A percentile compares a stretch with the other conserved stretches of the same genome.
These are phyloP conservation scores for Lineolata rhizophorae DNA, from an alignment of 495 filamentous ascomycete species.

Conservation along the genomic window DNA sequence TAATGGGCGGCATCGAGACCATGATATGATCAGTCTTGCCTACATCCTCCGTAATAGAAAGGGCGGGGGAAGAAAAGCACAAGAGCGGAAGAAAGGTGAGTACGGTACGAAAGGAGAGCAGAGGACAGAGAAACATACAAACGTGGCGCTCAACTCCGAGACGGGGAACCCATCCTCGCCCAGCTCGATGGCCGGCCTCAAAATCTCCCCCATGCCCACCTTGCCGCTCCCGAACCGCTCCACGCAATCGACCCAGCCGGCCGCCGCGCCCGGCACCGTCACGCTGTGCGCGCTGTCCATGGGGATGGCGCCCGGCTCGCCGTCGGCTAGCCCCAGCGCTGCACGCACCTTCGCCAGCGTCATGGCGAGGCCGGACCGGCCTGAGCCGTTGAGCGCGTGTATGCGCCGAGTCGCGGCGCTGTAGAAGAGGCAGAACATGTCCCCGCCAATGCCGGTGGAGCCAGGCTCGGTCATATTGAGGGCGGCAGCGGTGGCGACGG, in stretches of 20 bases:
- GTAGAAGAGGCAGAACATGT: slow-evolving; percentile 96
- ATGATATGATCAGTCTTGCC: too few species aligned
- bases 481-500: slow-evolving; percentile 73
- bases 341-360: slow-evolving; percentile 47
- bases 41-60: too few species aligned
- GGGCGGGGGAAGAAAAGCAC: too few species aligned
- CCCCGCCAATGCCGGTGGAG: slow-evolving; percentile 90
- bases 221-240: slow-evolving; percentile 82
- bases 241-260: slow-evolving; percentile 86
- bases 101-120: too few species aligned
- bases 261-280: slow-evolving; percentile 75
- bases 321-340: slow-evolving; percentile 44
- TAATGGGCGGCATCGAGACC: too few species aligned
- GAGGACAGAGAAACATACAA: slow-evolving; percentile 36
- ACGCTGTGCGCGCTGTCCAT: slow-evolving; percentile 57
- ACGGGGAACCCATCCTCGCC: slow-evolving; percentile 83
- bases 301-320: slow-evolving; percentile 41
- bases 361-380: slow-evolving; percentile 46
- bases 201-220: slow-evolving; percentile 51
- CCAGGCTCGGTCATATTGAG: slow-evolving; percentile 87
- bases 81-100: too few species aligned
- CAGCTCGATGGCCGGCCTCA: slow-evolving; percentile 65
- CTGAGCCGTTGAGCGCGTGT: slow-evolving; percentile 76
- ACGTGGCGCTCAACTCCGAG: slow-evolving; percentile 48
- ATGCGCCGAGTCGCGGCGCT: slow-evolving; percentile 61